phyloP scores from a whole-genome alignment of 352 stramenopile genomes.

The Phytopythium helicoides region DNA sequence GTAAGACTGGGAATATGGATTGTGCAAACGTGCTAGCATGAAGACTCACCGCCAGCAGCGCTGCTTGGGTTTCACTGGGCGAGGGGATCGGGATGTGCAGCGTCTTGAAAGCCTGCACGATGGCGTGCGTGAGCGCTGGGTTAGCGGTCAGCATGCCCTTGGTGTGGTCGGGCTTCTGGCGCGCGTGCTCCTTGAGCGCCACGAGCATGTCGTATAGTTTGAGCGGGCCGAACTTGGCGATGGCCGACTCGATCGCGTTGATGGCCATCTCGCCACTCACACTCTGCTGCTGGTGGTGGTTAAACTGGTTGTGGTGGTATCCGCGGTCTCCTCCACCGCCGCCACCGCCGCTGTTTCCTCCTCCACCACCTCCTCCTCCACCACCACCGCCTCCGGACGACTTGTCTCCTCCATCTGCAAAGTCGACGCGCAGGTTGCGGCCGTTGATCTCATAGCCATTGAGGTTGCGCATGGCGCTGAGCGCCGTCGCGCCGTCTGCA shows the following conservation, averaged over 20 bases:
- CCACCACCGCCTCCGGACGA: constrained; percentile 21
- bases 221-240: constrained; percentile 58
- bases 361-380: constrained; percentile 13
- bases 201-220: constrained; percentile 87
- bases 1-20: too few relatives aligned
- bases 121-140: constrained; percentile 76
- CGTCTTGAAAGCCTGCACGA: constrained; percentile 84
- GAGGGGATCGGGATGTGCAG: constrained; percentile 79
- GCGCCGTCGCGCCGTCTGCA: constrained; percentile 72
- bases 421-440: constrained; percentile 81
- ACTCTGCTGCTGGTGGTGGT: constrained; percentile 27
- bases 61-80: constrained; percentile 47
- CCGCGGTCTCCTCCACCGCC: constrained; percentile 12
- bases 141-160: constrained; percentile 77
- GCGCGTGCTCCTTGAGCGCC: constrained; percentile 73
- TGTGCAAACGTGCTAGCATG: not conserved
- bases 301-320: constrained; percentile 18
- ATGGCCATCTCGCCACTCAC: constrained; percentile 80
- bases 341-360: constrained; percentile 23
- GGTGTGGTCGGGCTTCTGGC: constrained; percentile 70
- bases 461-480: constrained; percentile 85
- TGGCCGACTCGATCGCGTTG: constrained; percentile 73
- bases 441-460: constrained; percentile 86
- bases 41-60: constrained; percentile 33
- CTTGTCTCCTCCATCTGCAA: constrained; percentile 74